Conservation (phyloP, 2,329 filamentous ascomycete genomes). For the Triangularia setosa region DNA sequence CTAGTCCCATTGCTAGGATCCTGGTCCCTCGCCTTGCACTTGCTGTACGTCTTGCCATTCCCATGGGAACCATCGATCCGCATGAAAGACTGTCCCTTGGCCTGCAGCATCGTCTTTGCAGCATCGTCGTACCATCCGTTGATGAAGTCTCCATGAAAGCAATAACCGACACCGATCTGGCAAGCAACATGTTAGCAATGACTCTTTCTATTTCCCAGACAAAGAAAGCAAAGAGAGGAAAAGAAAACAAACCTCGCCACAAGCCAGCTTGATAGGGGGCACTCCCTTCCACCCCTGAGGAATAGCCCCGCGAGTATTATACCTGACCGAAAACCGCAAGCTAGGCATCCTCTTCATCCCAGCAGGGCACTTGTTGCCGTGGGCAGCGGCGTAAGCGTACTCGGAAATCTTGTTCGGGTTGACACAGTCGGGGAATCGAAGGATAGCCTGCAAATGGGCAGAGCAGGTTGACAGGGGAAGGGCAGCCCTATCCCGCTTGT, state of each 20-base stretch:
- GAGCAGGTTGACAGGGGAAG: conserved; percentile 37
- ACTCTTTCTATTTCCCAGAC: neutral
- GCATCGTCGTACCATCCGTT: conserved; percentile 42
- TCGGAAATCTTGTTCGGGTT: conserved; percentile 32
- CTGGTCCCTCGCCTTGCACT: conserved; percentile 42
- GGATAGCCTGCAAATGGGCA: conserved; percentile 40
- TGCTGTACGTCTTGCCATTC: conserved; percentile 35
- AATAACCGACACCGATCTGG: conserved; percentile 33
- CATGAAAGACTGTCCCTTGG: conserved; percentile 34
- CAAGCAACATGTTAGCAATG: neutral
- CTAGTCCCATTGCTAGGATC: conserved; percentile 34
- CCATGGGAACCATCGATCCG: conserved; percentile 35
- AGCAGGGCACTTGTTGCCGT: conserved; percentile 33
- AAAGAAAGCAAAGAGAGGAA: neutral
- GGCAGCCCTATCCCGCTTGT: conserved; percentile 27
- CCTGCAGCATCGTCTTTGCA: conserved; percentile 36
- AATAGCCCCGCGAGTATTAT: conserved; percentile 39
- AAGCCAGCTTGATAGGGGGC: conserved; percentile 42
- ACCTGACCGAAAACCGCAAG: conserved; percentile 44
- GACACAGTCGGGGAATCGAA: conserved; percentile 44
- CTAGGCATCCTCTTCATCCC: conserved; percentile 44
- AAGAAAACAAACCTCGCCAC: conserved; percentile 27
- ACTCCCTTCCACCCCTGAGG: conserved; percentile 44
- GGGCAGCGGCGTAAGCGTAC: conserved; percentile 23
- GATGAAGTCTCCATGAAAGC: conserved; percentile 44